These are phyloP conservation scores for Colletotrichum zoysiae DNA, from an alignment of 2,329 filamentous ascomycete species.

Conservation along the genomic window DNA sequence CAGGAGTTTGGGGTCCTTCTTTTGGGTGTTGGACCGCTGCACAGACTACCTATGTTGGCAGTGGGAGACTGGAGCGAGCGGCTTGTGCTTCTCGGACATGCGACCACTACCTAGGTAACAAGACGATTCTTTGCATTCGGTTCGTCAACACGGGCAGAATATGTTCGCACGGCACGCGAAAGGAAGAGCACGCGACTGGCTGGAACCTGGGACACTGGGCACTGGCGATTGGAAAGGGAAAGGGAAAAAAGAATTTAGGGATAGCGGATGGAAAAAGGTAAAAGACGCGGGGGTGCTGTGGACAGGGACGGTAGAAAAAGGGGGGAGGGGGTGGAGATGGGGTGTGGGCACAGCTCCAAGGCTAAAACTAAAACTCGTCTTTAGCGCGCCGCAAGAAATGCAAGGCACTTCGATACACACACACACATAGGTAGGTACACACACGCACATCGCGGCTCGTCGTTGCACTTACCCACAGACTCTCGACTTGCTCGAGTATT, in stretches of 20 bases:
- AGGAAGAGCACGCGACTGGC: slow-evolving; percentile 35
- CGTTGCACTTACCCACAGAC: slow-evolving; percentile 1
- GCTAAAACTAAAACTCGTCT: slow-evolving; percentile 41
- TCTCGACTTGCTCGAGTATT: not conserved
- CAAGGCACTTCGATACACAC: slow-evolving; percentile 34
- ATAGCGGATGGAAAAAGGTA: slow-evolving; percentile 6
- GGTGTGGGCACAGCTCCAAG: slow-evolving; percentile 23
- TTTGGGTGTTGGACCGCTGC: slow-evolving; percentile 26
- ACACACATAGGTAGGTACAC: no score
- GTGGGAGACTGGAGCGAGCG: slow-evolving; percentile 23
- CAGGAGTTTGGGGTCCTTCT: slow-evolving; percentile 1
- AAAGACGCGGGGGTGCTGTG: slow-evolving; percentile 7
- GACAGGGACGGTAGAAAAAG: not conserved
- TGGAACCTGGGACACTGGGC: slow-evolving; percentile 34
- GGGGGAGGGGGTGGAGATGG: slow-evolving; percentile 3
- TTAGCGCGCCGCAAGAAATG: slow-evolving; percentile 33
- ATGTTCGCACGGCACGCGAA: slow-evolving; percentile 24
- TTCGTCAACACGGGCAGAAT: not conserved
- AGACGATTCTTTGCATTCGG: not conserved
- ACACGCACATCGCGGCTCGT: slow-evolving; percentile 6
- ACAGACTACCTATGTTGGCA: slow-evolving; percentile 23
- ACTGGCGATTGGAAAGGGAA: slow-evolving; percentile 12
- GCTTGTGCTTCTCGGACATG: slow-evolving; percentile 15
- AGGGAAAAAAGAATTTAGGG: slow-evolving; percentile 1
- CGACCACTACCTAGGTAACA: slow-evolving; percentile 7